Evolutionary conservation across 2,329 filamentous ascomycete genomes (phyloP), one percentile per base, ranked within the genome.

Genomic region (Alternaria tenuissima): DNA sequence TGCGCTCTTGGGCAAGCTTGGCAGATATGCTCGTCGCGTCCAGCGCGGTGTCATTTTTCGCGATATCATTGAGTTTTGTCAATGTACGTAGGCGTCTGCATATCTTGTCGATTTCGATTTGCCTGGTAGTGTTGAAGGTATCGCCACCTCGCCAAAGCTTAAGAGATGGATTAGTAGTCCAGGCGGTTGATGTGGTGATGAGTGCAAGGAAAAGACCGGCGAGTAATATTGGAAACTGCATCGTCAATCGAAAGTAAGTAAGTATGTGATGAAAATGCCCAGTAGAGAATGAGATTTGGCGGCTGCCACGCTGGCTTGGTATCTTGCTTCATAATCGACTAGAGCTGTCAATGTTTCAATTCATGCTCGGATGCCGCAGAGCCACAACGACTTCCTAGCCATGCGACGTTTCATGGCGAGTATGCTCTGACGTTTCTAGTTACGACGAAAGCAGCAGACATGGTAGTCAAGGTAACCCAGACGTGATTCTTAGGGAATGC

Each of bases 1-100:
- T 36, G 2, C 42, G 42, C 14, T 16, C 30, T 55, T 55, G 52
- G 1, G 52, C 41, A 22, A 38, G 34, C 30, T 71, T 74, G 46
- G 59, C 61, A n/a, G 68, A 63, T 11, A 70, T 58, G 32, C 67
- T 43, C 30, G 70, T 26, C n/a, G 54, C 54, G 14, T 72, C 59
- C n/a, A 74, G 55, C 32, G 66, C 46, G 9, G 72, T 75, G 38
- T 72, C 66, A 44, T 76, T 74, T 53, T 63, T 58, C 18, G 69
- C 69, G 44, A 75, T 66, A 3, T 63, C 60, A 18, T 68, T 69
- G 44, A 76, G 64, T 5, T 55, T 49, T 3, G 61, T 66, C n/a
- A 76, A 61, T 7, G 56, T 63, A 30, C 49, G 52, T 39, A 76
- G 64, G 16, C 66, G 61, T 32, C 57, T 65, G 55, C 74, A 76